These are phyloP conservation scores for Tetrahymena elliotti DNA, from an alignment of 73 alveolate species.

Conservation along the genomic window DNA sequence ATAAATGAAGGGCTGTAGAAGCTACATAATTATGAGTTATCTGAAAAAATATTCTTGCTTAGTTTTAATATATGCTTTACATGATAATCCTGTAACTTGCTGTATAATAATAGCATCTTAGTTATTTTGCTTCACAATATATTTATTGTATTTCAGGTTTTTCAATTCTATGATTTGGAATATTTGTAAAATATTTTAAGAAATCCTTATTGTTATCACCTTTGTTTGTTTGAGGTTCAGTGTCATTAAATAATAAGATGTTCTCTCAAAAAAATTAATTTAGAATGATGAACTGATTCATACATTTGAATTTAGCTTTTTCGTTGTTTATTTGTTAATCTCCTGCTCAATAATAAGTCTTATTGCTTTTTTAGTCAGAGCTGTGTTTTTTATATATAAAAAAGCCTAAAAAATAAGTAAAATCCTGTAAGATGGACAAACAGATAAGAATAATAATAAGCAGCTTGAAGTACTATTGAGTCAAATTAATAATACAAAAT, in stretches of 20 bases:
- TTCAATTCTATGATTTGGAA: not conserved
- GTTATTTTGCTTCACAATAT: not conserved
- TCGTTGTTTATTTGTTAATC: not conserved
- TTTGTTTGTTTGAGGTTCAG: not conserved
- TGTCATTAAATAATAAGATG: not conserved
- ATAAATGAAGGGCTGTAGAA: not conserved
- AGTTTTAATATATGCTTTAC: not conserved
- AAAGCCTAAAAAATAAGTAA: too few species aligned
- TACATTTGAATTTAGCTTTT: not conserved
- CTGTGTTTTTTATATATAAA: too few species aligned
- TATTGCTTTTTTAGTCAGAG: too few species aligned
- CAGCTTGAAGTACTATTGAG: too few species aligned
- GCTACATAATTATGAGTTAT: not conserved
- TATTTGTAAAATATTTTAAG: not conserved
- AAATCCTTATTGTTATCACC: not conserved
- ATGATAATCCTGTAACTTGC: not conserved
- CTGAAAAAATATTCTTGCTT: not conserved
- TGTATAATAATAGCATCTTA: not conserved
- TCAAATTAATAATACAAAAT: too few species aligned
- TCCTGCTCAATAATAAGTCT: not conserved
- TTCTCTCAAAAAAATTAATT: not conserved
- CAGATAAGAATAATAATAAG: too few species aligned
- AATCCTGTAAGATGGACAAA: too few species aligned
- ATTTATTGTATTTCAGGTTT: not conserved
- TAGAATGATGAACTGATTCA: not conserved